Evolutionary conservation across 257 asterid species (phyloP).

Genomic region (Lantana camara): DNA sequence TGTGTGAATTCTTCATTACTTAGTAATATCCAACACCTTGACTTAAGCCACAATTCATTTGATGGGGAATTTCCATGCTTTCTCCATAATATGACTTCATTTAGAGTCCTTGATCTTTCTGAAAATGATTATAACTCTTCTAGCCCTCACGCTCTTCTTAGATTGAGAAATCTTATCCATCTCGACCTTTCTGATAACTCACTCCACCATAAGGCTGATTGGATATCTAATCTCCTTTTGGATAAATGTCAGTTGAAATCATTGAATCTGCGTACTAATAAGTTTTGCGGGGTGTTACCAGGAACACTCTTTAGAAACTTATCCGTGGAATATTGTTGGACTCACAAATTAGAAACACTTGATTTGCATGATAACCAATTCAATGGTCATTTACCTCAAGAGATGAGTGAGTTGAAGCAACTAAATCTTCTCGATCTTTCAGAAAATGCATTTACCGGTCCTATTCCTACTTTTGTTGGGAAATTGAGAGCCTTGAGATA

Average conservation of each 20-base stretch:
- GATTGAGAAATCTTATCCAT: neutral
- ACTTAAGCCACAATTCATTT: neutral
- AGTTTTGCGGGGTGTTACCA: neutral
- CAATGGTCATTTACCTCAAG: neutral
- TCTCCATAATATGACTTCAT: neutral
- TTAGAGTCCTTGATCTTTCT: neutral
- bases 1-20: neutral
- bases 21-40: neutral
- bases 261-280: neutral
- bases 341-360: neutral
- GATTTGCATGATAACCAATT: neutral
- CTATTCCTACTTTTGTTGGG: neutral
- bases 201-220: neutral
- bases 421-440: neutral
- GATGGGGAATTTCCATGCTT: neutral
- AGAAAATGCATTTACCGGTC: neutral
- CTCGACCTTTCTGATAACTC: neutral
- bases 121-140: neutral
- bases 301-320: constrained; percentile 1
- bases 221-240: neutral
- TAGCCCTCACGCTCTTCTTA: neutral
- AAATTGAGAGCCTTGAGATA: neutral
- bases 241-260: constrained; percentile 8
- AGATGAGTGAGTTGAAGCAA: neutral
- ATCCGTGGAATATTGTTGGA: too few species aligned